Base-by-base conservation (phyloP, 2,329 filamentous ascomycete genomes). In the Fusarium gaditjirri region DNA sequence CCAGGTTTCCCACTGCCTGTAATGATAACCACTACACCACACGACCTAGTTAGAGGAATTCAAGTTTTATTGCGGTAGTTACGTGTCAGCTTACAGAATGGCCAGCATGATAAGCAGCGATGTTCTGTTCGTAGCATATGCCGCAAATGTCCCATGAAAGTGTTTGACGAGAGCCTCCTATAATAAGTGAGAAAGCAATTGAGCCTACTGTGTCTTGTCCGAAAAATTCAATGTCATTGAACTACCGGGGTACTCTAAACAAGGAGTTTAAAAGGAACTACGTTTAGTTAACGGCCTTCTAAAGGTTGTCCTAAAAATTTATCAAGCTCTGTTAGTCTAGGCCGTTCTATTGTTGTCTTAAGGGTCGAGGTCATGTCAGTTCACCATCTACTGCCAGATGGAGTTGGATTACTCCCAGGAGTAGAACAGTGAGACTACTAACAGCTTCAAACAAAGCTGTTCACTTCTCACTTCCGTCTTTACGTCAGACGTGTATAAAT, bases 171-270 rank as follows among this genome's bases (percentile, higher is more conserved):
- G 12, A 4, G 25, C 13, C 6, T 46, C 8, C 1, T 3, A 46
- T 8, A 27, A 12, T 27, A 8, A 44, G 12, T 14, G 6, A 46
- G 25, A 21, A 46, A 27, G 21, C 19, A 4, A 27, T 21, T 0
- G 8, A 46, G 19, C 10, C 6, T 10, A 21, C 19, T 14, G 12
- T 13, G 12, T 33, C 2, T 16, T 21, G 21, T 46, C 12, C 14
- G 3, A 14, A 6, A 14, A 9, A 21, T 27, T 44, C 6, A 1
- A 27, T 27, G 0, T 13, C 3, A 14, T 44, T 44, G 5, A 5
- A 10, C 42, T 3, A 25, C 12, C 8, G 0, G 3, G 19, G 43
- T 3, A 27, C 14, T 0, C 27, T 10, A 9, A 44, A 21, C 1
- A 1, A 44, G 17, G 12, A 44, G 25, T 44, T 4, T 27, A 6